Base-by-base conservation (phyloP, 768 basidiomycete genomes). In the Glaciozyma antarctica region DNA sequence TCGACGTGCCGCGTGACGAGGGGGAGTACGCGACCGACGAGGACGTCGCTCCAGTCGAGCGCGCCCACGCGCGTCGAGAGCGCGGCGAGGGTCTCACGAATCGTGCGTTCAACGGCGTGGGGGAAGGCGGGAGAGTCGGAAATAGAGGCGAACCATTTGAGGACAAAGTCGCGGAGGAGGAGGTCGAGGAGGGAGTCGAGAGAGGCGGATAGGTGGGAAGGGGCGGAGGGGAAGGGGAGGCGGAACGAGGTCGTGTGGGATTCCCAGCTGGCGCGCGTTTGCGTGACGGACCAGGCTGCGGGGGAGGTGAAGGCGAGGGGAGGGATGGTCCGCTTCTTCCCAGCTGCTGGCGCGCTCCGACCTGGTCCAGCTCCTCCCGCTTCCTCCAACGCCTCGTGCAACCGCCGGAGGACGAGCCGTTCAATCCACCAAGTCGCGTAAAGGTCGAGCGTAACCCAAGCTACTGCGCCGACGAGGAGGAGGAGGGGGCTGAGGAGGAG, bases 41-140 rank as follows among this genome's bases (percentile, higher is more conserved):
- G 21, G 68, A 65, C 22, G 67, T 62, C 64, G 28, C 38, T 26
- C 57, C 66, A 60, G 60, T 74, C 49, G 43, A 91, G 78, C 12
- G 75, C 77, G 3, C 81, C 76, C 1, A 83, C 78, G 54, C 86
- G 81, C 15, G 80, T 77, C 16, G 87, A 73, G 17, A 93, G 70
- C 26, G 82, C 79, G 62, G 82, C 79, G 48, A 90, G 71, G 4
- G 84, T 81, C 13, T 82, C 80, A 72, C 90, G 87, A 41, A 98
- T 78, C 13, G 87, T 81, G 2, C 79, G 78, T 3, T 91, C 88
- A 57, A 94, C 86, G 13, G 90, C 86, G 65, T 83, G 81, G 24
- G 94, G 92, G 75, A 99, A 97, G 5, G 90, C 84, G 6, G 88
- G 85, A 0, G 90, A 93, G 16, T 85, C 81, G 8, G 94, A 97